Evolutionary conservation across 2,329 filamentous ascomycete species (phyloP), one percentile per base, ranked within the genome.

Genomic region (Salinomyces thailandicus): DNA sequence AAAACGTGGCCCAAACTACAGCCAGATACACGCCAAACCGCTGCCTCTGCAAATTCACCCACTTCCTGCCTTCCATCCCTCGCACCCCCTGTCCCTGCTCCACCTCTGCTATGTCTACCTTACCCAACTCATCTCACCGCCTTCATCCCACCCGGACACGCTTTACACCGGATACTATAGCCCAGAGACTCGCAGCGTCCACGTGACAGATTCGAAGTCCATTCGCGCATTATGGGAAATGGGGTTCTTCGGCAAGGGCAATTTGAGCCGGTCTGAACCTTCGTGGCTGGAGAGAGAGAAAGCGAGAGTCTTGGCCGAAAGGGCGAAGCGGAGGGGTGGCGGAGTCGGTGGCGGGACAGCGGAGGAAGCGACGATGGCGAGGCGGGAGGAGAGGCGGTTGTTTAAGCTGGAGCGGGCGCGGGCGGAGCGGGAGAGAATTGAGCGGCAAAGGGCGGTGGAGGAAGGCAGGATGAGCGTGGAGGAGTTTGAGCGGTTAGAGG

Each of bases 161-260:
- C 63, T 77, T 28, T 81, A 91, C 55, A 66, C 73, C 33, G 89
- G 81, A 34, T 73, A 81, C 47, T 95, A 89, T 70, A 89, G 85
- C n/a, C 62, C 74, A 2, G 75, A 80, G 38, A 93, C 85, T 3
- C 76, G 79, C 18, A 91, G 86, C 0, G 73, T 98, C 12, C 85
- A 94, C 55, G 71, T 98, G 38, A 85, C 77, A 13, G 81, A 95
- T 57, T 68, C 77, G 17, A 69, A 71, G 37, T 79, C 85, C 3
- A 79, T 93, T 44, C 72, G 81, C 37, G 85, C 80, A 1, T 62
- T 98, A 16, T 98, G 93, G 91, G 84, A 94, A 61, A 85, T 93
- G 64, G 91, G 91, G 4, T 98, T 98, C 62, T 98, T 89, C 61
- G 93, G 93, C 32, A 95, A 95, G 61, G 91, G 91, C 30, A 89